Percentiles rank a stretch among this genome's conserved stretches.
These are phyloP conservation scores for Enteropsectra breve DNA, from an alignment of 371 early-diverging fungal species.

Conservation along the genomic window DNA sequence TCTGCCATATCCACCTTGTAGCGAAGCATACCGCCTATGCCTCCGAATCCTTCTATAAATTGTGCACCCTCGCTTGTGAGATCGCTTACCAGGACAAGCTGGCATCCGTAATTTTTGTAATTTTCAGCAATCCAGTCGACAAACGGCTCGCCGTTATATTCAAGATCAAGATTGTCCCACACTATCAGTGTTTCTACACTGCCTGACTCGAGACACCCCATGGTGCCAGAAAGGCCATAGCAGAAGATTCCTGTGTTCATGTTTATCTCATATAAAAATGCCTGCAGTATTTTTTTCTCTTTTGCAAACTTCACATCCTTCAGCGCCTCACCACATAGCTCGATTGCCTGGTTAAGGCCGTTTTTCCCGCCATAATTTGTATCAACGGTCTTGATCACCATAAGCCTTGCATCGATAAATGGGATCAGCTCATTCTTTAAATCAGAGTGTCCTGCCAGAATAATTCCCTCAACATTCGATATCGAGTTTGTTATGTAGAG, in stretches of 20 bases:
- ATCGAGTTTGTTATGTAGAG: constrained; percentile 79
- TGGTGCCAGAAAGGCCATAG: constrained; percentile 88
- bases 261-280: constrained; percentile 90
- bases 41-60: constrained; percentile 97
- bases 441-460: constrained; percentile 93
- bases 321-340: constrained; percentile 77
- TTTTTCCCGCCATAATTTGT: constrained; percentile 97
- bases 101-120: constrained; percentile 86
- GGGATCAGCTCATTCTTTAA: constrained; percentile 87
- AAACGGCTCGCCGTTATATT: constrained; percentile 68
- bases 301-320: constrained; percentile 90
- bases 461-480: constrained; percentile 78
- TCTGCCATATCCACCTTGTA: constrained; percentile 72
- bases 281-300: constrained; percentile 87
- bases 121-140: constrained; percentile 96
- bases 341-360: constrained; percentile 97
- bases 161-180: constrained; percentile 77
- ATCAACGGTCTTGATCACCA: constrained; percentile 83
- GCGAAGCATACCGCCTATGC: constrained; percentile 90
- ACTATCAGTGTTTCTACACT: constrained; percentile 92
- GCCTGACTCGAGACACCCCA: constrained; percentile 83
- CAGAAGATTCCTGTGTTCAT: constrained; percentile 87
- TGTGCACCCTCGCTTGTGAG: constrained; percentile 90
- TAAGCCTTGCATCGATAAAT: constrained; percentile 79
- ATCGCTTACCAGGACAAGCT: constrained; percentile 87